Conservation (phyloP, 192 early-diverging fungal genomes). For the Blastocladiella britannica region DNA sequence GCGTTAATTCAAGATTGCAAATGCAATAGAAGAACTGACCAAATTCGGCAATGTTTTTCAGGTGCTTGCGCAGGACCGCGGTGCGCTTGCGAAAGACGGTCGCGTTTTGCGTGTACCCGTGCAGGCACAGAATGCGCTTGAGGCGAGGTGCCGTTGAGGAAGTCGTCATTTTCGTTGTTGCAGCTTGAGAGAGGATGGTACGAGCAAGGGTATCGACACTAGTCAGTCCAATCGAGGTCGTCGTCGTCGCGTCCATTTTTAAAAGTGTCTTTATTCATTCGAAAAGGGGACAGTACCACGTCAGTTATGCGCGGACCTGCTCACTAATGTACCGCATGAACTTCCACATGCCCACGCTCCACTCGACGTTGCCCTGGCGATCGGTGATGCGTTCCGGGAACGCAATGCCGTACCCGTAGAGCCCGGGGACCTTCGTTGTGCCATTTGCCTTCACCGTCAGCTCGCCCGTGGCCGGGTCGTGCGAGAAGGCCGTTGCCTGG, state of each 20-base stretch:
- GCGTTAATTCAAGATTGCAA: background rate
- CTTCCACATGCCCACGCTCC: conserved; percentile 1
- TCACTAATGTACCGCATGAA: conserved; percentile 1
- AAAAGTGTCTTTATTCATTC: too few relatives aligned
- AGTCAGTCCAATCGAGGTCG: too few relatives aligned
- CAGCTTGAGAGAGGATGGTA: too few relatives aligned
- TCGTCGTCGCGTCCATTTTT: too few relatives aligned
- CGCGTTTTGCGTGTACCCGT: conserved; percentile 21
- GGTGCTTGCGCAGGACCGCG: background rate
- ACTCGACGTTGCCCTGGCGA: background rate
- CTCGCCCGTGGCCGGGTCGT: background rate
- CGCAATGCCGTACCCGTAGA: conserved; percentile 1
- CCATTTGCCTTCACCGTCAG: background rate
- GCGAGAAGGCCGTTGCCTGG: background rate
- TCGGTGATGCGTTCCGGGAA: conserved; percentile 1
- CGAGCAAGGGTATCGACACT: too few relatives aligned
- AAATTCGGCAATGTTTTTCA: conserved; percentile 11
- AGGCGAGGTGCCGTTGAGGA: too few relatives aligned
- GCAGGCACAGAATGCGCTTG: conserved; percentile 21
- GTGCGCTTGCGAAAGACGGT: conserved; percentile 14
- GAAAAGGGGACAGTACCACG: too few relatives aligned
- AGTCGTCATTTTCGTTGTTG: too few relatives aligned
- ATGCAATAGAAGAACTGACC: conserved; percentile 7
- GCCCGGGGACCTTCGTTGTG: too few relatives aligned
- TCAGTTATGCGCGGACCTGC: too few relatives aligned